Evolutionary conservation across 331 rosid species (phyloP), one percentile per base, ranked within the genome.

Genomic region (Arachis monticola): DNA sequence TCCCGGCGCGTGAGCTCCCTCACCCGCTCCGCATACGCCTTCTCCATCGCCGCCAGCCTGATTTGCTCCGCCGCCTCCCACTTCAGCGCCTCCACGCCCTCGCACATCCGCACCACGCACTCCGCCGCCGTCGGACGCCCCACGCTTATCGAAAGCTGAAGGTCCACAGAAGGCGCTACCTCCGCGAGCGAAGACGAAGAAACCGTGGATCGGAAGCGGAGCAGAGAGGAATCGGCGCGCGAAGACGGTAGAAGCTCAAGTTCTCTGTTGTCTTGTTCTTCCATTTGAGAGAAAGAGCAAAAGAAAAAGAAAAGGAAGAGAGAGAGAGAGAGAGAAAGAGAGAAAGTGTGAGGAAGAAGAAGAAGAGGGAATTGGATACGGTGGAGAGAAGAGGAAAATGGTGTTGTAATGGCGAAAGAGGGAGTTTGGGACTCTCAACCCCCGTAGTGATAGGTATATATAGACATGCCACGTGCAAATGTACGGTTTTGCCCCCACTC

Each of bases 1-100:
- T 94, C 99, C 48, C 96, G 77, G 84, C 91, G 80, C 35, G 97
- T 88, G 59, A 92, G 83, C 77, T 92, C 99, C 57, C 97, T 84
- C 73, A 94, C 88, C 8, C 93, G 80, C 87, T 94, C 96, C 6
- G 97, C 99, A 55, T 94, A 92, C 56, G 92, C 97, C 70, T 87
- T 94, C 57, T 94, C 99, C 93, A 86, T 87, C 72, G 92, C 92
- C 64, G 97, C 97, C 75, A 87, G 60, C 41, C 97, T 59, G 41
- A 92, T 88, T 72, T 92, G 93, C 96, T 94, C 99, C 56, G 91
- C 93, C 50, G 99, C 96, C 65, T 94, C 83, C 99, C 97, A 90
- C 80, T 88, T 94, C 76, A 94, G 14, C 44, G 93, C 84, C 69
- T 91, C 93, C 62, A 87, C 88, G 13, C 85, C 85, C 12, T 80